Evolutionary conservation across 148 eudicot genomes (phyloP).

Genomic region (Vaccinium corymbosum): DNA sequence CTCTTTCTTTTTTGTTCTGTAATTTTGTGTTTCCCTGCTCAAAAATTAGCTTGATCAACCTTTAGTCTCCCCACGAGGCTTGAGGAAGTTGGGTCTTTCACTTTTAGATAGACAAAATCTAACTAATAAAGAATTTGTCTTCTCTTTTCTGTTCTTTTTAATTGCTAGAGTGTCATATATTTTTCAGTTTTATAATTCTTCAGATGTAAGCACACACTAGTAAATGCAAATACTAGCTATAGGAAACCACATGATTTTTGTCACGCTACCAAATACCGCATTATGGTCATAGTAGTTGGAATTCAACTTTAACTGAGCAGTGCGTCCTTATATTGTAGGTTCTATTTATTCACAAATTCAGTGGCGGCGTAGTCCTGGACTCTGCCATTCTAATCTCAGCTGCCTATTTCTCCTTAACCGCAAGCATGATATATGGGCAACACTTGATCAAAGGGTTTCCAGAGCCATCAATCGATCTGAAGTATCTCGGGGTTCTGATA

Average conservation of each 20-base stretch:
- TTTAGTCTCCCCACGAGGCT: neutral
- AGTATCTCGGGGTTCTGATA: conserved; percentile 11
- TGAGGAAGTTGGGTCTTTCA: neutral
- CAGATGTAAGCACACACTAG: too few species aligned
- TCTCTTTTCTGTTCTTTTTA: neutral
- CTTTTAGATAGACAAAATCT: neutral
- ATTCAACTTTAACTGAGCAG: neutral
- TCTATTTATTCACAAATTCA: conserved; percentile 30
- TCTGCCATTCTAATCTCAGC: conserved; percentile 18
- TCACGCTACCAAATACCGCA: neutral
- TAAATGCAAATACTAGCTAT: neutral
- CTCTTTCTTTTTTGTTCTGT: too few species aligned
- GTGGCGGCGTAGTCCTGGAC: conserved; percentile 21
- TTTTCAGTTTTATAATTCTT: too few species aligned
- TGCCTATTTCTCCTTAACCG: conserved; percentile 16
- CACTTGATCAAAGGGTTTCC: conserved; percentile 7
- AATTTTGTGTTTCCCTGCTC: too few species aligned
- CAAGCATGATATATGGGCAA: conserved; percentile 22
- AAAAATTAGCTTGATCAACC: neutral
- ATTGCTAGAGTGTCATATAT: neutral
- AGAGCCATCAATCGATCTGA: conserved; percentile 25
- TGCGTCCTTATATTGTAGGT: conserved; percentile 18
- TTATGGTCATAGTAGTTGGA: neutral
- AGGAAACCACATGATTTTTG: neutral
- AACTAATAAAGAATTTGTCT: neutral